Base-by-base conservation (phyloP, 2,329 filamentous ascomycete genomes). In the Dactylellina haptotyla region DNA sequence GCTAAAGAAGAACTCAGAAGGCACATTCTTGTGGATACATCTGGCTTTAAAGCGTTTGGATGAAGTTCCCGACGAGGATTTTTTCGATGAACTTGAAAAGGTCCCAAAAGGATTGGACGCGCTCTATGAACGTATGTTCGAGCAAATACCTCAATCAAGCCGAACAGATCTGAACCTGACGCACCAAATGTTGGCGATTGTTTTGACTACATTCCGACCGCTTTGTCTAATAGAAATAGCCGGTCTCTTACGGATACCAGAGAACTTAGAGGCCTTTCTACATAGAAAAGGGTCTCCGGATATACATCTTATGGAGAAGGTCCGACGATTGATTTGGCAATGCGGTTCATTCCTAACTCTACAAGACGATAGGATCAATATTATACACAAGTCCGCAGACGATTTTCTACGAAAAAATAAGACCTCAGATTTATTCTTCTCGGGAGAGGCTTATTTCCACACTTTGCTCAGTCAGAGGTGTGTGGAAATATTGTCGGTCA, bases 41-140 rank as follows among this genome's bases (percentile, higher is more conserved):
- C 25, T 57, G 20, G 53, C 43, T 23, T 25, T 41, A 32, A 57
- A 57, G 25, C 41, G 14, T 16, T n/a, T 57, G n/a, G n/a, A 6
- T 26, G 37, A 59, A 30, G 37, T 59, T 5, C 37, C 54, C 30
- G 37, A 23, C 16, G 30, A 37, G 39, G 20, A 28, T 46, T 34
- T 46, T 10, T 32, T 46, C 3, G 37, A 23, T 26, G 54, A 46
- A 23, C 41, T 59, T 30, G 54, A 46, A 10, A 20, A 34, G 12
- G 18, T 46, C 37, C 39, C 54, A 1, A 41, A 41, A 12, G 39
- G 54, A 5, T 20, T 45, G 20, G 39, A 59, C 23, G 54, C 54
- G 18, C 46, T 58, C 37, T 59, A 59, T 23, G 54, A 59, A 46
- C 18, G 54, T n/a, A 59, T 59, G 54, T 46, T 59, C 23, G 6